Evolutionary conservation across 495 filamentous ascomycete genomes (phyloP), one percentile per base, ranked within the genome.

Genomic region (Podospora bellae-mahoneyi): DNA sequence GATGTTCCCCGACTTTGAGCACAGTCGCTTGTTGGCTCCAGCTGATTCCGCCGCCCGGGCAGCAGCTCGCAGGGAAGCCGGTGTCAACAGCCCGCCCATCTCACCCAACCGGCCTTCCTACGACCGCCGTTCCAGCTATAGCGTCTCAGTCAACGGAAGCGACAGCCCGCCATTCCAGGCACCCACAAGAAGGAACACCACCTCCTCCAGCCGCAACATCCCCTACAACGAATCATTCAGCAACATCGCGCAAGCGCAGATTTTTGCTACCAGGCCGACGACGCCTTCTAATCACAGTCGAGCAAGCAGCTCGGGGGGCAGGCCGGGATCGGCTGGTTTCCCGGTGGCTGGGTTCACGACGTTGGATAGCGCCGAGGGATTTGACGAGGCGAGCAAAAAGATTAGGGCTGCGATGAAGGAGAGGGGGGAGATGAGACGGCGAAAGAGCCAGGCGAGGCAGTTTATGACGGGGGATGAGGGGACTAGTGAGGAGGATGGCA

Each of bases 1-100:
- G 73, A 88, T 99, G 79, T 99, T 95, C 81, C 92, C 93, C 13
- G 95, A 99, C 79, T 99, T 98, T 76, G 92, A 97, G 73, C 82
- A 90, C 5, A 85, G 86, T 0, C 90, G 95, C 19, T 89, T 98
- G 66, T 83, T 99, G 32, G 39, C 39, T 16, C 39, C 39, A 2
- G 83, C 86, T 16, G 83, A 84, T 69, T 56, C 62, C 44, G 26
- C 55, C 48, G n/a, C 26, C 19, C 69, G 65, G 23, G 62, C 39
- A 4, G 10, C 80, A 80, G 34, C 39, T 65, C 69, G 60, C 23
- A 23, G 28, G 18, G 39, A 74, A 74, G 57, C 66, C 68, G 60
- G 59, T 56, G 64, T 39, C 59, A 75, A 39, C 65, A 68, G 59
- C 72, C 66, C 60, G 23, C 64, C 69, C n/a, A 26, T 59, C 19